A percentile compares a stretch with the other conserved stretches of the same genome.
These are phyloP conservation scores for Trametes hirsuta DNA, from an alignment of 1,284 basidiomycete genomes.

Conservation along the genomic window DNA sequence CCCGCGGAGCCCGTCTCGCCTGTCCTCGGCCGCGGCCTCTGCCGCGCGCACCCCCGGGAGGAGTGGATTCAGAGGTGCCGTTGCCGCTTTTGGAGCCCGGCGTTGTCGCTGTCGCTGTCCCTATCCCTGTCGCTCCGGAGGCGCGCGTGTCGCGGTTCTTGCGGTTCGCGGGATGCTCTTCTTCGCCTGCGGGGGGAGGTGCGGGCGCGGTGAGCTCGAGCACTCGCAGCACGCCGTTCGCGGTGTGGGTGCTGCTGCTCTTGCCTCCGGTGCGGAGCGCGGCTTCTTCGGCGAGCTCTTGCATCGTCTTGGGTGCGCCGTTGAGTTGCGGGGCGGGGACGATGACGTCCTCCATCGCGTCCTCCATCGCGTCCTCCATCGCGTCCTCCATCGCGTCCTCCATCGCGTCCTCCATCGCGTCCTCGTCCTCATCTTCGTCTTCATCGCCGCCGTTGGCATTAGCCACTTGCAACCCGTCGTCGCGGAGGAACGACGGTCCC, in stretches of 20 bases:
- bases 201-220: conserved; percentile 1
- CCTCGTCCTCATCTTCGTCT: conserved; percentile 35
- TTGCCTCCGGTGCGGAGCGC: conserved; percentile 24
- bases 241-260: conserved; percentile 9
- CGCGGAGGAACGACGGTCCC: neutral
- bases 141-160: conserved; percentile 2
- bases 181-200: neutral
- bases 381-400: conserved; percentile 35
- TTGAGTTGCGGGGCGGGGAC: conserved; percentile 12
- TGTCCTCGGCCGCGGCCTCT: conserved; percentile 18
- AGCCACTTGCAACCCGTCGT: conserved; percentile 2
- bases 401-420: conserved; percentile 37
- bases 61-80: neutral
- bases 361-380: conserved; percentile 38
- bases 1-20: conserved; percentile 15
- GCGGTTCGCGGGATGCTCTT: conserved; percentile 2
- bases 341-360: conserved; percentile 30
- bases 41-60: neutral
- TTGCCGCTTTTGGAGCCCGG: neutral
- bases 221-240: too few species aligned
- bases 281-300: conserved; percentile 60
- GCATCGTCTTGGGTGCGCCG: conserved; percentile 61
- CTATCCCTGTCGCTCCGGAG: neutral
- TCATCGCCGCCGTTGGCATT: neutral
- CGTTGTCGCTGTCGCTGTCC: conserved; percentile 8